phyloP scores from a whole-genome alignment of 2,329 filamentous ascomycete genomes.

The Colletotrichum tofieldiae region DNA sequence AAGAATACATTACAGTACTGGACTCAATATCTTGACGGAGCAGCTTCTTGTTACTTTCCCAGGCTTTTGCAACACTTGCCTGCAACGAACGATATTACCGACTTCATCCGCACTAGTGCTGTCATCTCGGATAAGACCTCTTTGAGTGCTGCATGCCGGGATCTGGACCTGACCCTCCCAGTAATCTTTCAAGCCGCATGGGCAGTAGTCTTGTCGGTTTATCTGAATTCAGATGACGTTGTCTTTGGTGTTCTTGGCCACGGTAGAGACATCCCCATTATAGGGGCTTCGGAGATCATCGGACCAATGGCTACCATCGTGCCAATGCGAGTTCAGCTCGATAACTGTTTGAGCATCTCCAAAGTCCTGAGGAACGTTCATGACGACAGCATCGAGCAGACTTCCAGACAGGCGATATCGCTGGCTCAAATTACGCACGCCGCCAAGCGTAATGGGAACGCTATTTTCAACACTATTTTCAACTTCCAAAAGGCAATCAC shows the following conservation, averaged over 20 bases:
- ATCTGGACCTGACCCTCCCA: slow-evolving; percentile 78
- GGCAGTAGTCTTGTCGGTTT: slow-evolving; percentile 81
- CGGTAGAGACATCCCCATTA: slow-evolving; percentile 65
- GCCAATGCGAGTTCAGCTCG: slow-evolving; percentile 63
- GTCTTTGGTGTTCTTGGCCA: slow-evolving; percentile 80
- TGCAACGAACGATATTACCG: background rate
- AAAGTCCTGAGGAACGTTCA: background rate
- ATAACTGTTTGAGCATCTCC: background rate
- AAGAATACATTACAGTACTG: slow-evolving; percentile 5
- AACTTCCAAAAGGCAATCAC: slow-evolving; percentile 28
- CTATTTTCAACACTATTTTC: slow-evolving; percentile 31
- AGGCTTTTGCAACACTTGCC: background rate
- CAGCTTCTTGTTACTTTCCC: background rate
- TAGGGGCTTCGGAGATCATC: slow-evolving; percentile 67
- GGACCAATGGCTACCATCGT: slow-evolving; percentile 75
- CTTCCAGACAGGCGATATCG: slow-evolving; percentile 8
- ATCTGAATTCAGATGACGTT: slow-evolving; percentile 81
- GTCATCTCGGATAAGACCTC: background rate
- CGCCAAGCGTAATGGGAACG: background rate
- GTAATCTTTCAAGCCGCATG: slow-evolving; percentile 84
- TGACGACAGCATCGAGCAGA: slow-evolving; percentile 25
- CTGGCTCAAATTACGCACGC: slow-evolving; percentile 25
- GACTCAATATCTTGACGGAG: slow-evolving; percentile 9
- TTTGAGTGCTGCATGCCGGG: background rate
- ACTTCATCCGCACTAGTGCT: slow-evolving; percentile 13